phyloP scores from a whole-genome alignment of 2,329 filamentous ascomycete species.

The Ambrosiella beaveri region DNA sequence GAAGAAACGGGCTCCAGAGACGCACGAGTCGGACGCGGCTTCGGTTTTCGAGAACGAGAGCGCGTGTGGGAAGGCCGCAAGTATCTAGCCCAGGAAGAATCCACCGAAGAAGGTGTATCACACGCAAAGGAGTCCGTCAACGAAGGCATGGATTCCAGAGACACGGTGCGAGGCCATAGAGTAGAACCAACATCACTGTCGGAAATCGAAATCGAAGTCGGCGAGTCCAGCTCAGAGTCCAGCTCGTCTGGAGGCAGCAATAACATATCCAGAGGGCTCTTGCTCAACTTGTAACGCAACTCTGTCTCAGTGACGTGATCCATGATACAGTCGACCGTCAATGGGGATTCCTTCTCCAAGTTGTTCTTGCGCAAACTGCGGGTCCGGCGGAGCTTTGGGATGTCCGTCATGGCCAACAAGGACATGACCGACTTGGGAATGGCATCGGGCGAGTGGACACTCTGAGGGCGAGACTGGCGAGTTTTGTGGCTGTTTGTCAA shows the following conservation, averaged over 20 bases:
- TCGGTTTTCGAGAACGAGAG: conserved; percentile 13
- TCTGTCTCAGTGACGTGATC: conserved; percentile 19
- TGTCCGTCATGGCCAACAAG: conserved; percentile 43
- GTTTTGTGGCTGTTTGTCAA: conserved; percentile 18
- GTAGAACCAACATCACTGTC: conserved; percentile 34
- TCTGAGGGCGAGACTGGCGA: conserved; percentile 18
- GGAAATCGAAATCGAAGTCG: conserved; percentile 22
- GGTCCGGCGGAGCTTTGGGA: conserved; percentile 28
- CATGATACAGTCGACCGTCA: conserved; percentile 11
- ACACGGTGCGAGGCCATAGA: conserved; percentile 37
- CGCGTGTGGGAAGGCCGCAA: conserved; percentile 5
- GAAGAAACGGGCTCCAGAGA: conserved; percentile 38
- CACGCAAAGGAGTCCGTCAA: conserved; percentile 37
- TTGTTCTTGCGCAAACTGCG: conserved; percentile 25
- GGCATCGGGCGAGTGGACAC: conserved; percentile 33
- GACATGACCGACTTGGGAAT: conserved; percentile 43
- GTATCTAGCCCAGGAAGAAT: conserved; percentile 28
- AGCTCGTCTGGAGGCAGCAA: conserved; percentile 43
- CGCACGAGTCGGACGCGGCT: conserved; percentile 25
- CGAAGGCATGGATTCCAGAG: conserved; percentile 44
- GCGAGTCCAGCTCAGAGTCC: conserved; percentile 27
- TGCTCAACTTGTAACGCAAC: conserved; percentile 35
- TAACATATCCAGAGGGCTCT: conserved; percentile 40
- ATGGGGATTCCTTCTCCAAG: background rate
- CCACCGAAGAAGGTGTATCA: conserved; percentile 31